Conservation (phyloP, 768 basidiomycete species). For the Lentinula raphanica region DNA sequence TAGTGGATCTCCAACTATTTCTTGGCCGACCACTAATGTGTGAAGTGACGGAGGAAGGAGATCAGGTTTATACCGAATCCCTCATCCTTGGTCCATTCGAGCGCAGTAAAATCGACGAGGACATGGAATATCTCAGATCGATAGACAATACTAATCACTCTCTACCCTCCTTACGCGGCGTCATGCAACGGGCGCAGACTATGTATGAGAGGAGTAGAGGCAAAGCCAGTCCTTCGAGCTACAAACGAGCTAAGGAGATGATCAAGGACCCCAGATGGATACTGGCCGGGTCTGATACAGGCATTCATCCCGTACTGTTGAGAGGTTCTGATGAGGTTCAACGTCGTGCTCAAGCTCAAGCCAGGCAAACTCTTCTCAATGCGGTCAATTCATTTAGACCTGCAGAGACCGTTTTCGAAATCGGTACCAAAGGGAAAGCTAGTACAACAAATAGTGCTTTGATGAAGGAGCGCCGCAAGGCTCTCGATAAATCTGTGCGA, state of each 20-base stretch:
- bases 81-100: slow-evolving; percentile 81
- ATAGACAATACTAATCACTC: slow-evolving; percentile 61
- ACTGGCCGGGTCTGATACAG: slow-evolving; percentile 57
- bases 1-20: slow-evolving; percentile 91
- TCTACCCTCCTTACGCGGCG: slow-evolving; percentile 62
- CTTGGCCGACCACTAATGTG: slow-evolving; percentile 71
- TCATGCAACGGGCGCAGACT: slow-evolving; percentile 83
- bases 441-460: slow-evolving; percentile 56
- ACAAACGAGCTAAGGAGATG: slow-evolving; percentile 87
- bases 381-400: slow-evolving; percentile 82
- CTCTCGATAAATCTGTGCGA: slow-evolving; percentile 59
- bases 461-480: slow-evolving; percentile 86
- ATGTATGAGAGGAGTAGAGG: slow-evolving; percentile 95
- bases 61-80: slow-evolving; percentile 62
- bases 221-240: slow-evolving; percentile 81
- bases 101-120: slow-evolving; percentile 74
- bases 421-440: slow-evolving; percentile 59
- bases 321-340: slow-evolving; percentile 30
- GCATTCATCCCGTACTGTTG: slow-evolving; percentile 67
- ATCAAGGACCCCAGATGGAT: slow-evolving; percentile 68
- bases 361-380: slow-evolving; percentile 60
- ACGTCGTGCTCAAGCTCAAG: slow-evolving; percentile 41
- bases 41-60: slow-evolving; percentile 43
- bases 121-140: slow-evolving; percentile 71
- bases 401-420: slow-evolving; percentile 86